Conservation (phyloP, 352 stramenopile species). For the Phytopythium sindhum region DNA sequence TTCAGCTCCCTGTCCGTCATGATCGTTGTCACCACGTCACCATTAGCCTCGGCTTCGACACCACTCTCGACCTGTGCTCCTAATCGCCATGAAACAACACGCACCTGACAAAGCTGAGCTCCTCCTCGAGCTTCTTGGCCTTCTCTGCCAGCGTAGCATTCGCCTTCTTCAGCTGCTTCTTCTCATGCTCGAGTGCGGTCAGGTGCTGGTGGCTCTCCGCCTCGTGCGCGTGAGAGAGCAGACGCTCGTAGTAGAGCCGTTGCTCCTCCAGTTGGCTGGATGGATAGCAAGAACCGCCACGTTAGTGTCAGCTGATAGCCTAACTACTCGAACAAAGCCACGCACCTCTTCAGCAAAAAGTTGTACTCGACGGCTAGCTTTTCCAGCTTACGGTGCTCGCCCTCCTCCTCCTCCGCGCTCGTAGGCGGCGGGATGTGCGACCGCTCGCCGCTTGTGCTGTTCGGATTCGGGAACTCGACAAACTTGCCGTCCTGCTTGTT, state of each 20-base stretch:
- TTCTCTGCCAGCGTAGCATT: conserved; percentile 65
- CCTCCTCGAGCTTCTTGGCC: conserved; percentile 74
- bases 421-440: conserved; percentile 65
- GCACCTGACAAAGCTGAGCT: conserved; percentile 78
- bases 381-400: conserved; percentile 94
- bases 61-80: background rate
- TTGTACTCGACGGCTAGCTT: conserved; percentile 96
- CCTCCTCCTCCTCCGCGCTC: conserved; percentile 85
- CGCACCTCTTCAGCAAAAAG: conserved; percentile 91
- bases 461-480: conserved; percentile 92
- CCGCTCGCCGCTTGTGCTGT: conserved; percentile 60
- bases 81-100: background rate
- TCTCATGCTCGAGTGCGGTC: conserved; percentile 67
- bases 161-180: conserved; percentile 76
- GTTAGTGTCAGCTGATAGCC: background rate
- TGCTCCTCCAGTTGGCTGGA: conserved; percentile 94
- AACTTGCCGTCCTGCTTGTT: conserved; percentile 94
- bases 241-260: conserved; percentile 90
- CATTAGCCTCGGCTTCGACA: background rate
- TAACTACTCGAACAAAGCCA: background rate
- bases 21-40: background rate
- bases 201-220: conserved; percentile 49
- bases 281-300: background rate
- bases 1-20: conserved; percentile 63
- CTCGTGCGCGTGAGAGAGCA: conserved; percentile 60